Evolutionary conservation across 768 basidiomycete species (phyloP).

Genomic region (Termitomyces sp.): DNA sequence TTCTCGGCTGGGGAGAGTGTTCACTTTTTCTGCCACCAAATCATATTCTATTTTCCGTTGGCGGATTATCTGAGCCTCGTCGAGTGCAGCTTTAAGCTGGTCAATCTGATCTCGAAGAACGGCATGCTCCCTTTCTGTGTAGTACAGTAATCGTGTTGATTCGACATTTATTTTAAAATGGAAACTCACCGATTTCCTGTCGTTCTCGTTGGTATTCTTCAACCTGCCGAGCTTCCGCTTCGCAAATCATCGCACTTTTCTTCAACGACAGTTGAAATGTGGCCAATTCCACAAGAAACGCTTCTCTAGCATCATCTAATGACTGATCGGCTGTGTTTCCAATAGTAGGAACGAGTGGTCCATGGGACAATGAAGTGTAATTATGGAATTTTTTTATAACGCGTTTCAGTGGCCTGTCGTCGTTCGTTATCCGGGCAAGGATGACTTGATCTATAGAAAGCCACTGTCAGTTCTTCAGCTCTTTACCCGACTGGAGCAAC

Average conservation of each 20-base stretch:
- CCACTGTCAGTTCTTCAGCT: constrained; percentile 24
- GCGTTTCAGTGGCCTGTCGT: constrained; percentile 74
- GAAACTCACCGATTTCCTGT: constrained; percentile 62
- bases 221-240: constrained; percentile 83
- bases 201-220: constrained; percentile 78
- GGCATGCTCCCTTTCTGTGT: constrained; percentile 66
- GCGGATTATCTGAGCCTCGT: constrained; percentile 75
- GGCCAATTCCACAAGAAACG: constrained; percentile 73
- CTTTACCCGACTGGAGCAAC: not conserved
- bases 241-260: constrained; percentile 80
- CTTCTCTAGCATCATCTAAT: constrained; percentile 71
- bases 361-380: constrained; percentile 57
- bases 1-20: constrained; percentile 68
- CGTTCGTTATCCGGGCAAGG: constrained; percentile 76
- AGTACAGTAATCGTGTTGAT: not conserved
- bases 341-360: constrained; percentile 34
- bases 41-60: constrained; percentile 86
- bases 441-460: constrained; percentile 66
- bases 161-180: not conserved
- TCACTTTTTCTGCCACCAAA: constrained; percentile 77
- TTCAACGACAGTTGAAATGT: constrained; percentile 72
- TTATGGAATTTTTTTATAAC: constrained; percentile 80
- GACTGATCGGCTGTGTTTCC: constrained; percentile 23
- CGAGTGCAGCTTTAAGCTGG: constrained; percentile 70
- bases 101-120: constrained; percentile 67